A percentile compares a stretch with the other conserved stretches of the same genome.
These are phyloP conservation scores for Anisodus tanguticus DNA, from an alignment of 257 asterid species.

Conservation along the genomic window DNA sequence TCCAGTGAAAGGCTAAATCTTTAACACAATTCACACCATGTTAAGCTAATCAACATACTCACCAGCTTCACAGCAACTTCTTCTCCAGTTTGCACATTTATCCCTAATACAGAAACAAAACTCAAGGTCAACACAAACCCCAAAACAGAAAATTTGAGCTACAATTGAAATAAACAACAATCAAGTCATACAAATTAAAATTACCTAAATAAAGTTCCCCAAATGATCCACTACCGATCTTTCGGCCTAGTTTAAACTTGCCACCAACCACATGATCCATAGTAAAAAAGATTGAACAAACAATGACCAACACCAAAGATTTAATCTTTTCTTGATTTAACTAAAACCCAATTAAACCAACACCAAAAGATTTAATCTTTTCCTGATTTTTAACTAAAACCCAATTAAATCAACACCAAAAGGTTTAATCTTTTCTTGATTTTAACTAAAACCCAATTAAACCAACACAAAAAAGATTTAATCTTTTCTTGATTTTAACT, in stretches of 20 bases:
- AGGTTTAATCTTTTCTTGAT: slow-evolving; percentile 34
- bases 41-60: slow-evolving; percentile 36
- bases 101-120: slow-evolving; percentile 49
- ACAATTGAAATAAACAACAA: slow-evolving; percentile 27
- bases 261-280: slow-evolving; percentile 88
- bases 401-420: slow-evolving; percentile 26
- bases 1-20: background rate
- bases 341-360: slow-evolving; percentile 29
- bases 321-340: slow-evolving; percentile 34
- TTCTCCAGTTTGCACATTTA: slow-evolving; percentile 76
- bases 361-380: too few relatives aligned
- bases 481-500: slow-evolving; percentile 27
- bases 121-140: slow-evolving; percentile 14
- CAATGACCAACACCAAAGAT: slow-evolving; percentile 27
- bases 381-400: background rate
- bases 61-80: slow-evolving; percentile 95
- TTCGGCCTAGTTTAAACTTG: slow-evolving; percentile 82
- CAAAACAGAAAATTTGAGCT: background rate
- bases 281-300: slow-evolving; percentile 35
- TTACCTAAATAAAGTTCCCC: slow-evolving; percentile 93
- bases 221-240: slow-evolving; percentile 96
- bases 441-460: slow-evolving; percentile 26
- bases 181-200: slow-evolving; percentile 20
- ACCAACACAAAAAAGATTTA: slow-evolving; percentile 30
- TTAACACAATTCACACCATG: background rate